Evolutionary conservation across 2,329 filamentous ascomycete genomes (phyloP).

Genomic region (Leptodontidium sp.): DNA sequence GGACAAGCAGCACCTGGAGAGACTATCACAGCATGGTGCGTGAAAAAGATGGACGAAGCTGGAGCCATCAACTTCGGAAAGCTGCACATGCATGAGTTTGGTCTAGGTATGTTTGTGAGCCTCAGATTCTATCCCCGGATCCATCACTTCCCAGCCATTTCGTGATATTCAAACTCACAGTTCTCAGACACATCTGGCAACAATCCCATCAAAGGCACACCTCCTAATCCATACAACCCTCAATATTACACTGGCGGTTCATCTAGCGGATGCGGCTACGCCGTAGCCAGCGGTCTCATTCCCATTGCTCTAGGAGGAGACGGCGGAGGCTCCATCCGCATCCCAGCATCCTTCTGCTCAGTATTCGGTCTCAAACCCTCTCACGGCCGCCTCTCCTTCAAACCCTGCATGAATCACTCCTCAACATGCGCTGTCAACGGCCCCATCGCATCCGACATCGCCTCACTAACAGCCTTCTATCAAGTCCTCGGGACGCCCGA

Average conservation of each 20-base stretch:
- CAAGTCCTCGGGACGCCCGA: slow-evolving; percentile 78
- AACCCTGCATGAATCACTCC: slow-evolving; percentile 54
- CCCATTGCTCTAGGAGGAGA: slow-evolving; percentile 85
- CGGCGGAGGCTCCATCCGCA: slow-evolving; percentile 72
- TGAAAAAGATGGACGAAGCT: slow-evolving; percentile 60
- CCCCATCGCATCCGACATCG: slow-evolving; percentile 77
- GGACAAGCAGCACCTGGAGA: slow-evolving; percentile 19
- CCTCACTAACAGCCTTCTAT: slow-evolving; percentile 82
- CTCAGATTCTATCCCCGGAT: background rate
- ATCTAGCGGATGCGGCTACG: slow-evolving; percentile 90
- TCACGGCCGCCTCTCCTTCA: slow-evolving; percentile 67
- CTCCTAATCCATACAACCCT: slow-evolving; percentile 76
- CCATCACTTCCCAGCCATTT: no score
- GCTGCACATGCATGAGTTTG: slow-evolving; percentile 84
- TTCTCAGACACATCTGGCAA: slow-evolving; percentile 79
- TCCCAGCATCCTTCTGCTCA: slow-evolving; percentile 42
- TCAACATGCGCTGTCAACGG: slow-evolving; percentile 69
- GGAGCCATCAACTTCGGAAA: slow-evolving; percentile 80
- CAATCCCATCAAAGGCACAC: slow-evolving; percentile 83
- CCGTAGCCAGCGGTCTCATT: slow-evolving; percentile 70
- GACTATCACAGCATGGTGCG: slow-evolving; percentile 35
- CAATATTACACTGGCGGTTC: slow-evolving; percentile 84
- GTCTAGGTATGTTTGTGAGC: slow-evolving; percentile 45
- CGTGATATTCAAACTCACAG: background rate
- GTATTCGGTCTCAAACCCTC: slow-evolving; percentile 82